phyloP scores from a whole-genome alignment of 1,139 yeast genomes.

The Lodderomyces theae region DNA sequence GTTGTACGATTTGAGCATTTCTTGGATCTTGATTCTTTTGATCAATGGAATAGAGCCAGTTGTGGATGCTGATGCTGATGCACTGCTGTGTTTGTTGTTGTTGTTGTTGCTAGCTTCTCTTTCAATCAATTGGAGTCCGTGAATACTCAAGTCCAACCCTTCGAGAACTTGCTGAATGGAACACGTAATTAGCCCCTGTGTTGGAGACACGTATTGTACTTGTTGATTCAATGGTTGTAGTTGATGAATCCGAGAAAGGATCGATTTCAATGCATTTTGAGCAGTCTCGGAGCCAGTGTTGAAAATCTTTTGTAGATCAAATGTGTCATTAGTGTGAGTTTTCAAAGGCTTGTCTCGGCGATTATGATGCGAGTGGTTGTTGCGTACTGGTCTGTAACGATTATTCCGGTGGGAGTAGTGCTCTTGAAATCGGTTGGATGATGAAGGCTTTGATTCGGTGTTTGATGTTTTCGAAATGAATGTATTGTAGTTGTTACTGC shows the following conservation, averaged over 20 bases:
- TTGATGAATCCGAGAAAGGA: constrained; percentile 25
- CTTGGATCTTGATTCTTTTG: constrained; percentile 24
- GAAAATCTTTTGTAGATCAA: constrained; percentile 9
- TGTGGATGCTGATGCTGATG: too few relatives aligned
- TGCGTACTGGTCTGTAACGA: background rate
- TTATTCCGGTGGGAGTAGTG: background rate
- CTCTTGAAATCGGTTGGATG: constrained; percentile 3
- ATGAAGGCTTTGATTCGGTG: background rate
- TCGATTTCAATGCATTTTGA: constrained; percentile 29
- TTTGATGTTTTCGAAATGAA: constrained; percentile 2
- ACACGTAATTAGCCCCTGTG: constrained; percentile 13
- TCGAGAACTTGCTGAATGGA: constrained; percentile 10
- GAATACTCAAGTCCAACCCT: constrained; percentile 21
- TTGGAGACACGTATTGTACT: constrained; percentile 26
- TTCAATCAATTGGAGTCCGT: constrained; percentile 31
- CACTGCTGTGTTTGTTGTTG: background rate
- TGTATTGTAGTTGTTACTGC: background rate
- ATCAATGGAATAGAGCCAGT: constrained; percentile 26
- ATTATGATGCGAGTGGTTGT: background rate
- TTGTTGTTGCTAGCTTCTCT: constrained; percentile 13
- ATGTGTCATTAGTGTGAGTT: background rate
- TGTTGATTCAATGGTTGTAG: constrained; percentile 6
- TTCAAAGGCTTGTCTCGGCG: too few relatives aligned
- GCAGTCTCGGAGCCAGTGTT: constrained; percentile 22
- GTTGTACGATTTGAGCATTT: constrained; percentile 35